Evolutionary conservation across 371 early-diverging fungal genomes (phyloP).

Genomic region (Funneliformis caledonium): DNA sequence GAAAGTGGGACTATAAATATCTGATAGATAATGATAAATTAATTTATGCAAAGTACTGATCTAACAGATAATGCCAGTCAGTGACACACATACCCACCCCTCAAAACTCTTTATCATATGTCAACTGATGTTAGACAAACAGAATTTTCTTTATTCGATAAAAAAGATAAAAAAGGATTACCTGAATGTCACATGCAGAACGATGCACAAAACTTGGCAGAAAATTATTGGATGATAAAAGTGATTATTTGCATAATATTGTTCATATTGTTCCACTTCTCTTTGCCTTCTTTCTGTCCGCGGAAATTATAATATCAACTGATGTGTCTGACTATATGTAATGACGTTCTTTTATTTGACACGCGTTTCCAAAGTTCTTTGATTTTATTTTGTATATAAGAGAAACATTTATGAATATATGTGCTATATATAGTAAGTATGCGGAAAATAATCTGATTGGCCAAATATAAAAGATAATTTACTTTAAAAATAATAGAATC

Average conservation of each 20-base stretch:
- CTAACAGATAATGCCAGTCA: no score
- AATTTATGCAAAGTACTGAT: not conserved
- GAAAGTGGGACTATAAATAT: not conserved
- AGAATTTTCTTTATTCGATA: not conserved
- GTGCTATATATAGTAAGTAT: not conserved
- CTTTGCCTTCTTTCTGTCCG: no score
- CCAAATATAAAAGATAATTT: not conserved
- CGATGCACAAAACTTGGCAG: not conserved
- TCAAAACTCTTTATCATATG: not conserved
- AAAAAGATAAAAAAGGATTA: not conserved
- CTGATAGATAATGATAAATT: not conserved
- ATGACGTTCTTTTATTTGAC: no score
- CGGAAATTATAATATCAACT: no score
- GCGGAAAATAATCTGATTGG: not conserved
- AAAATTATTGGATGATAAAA: not conserved
- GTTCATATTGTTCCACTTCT: not conserved
- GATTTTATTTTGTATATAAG: no score
- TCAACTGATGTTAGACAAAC: not conserved
- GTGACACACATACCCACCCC: no score
- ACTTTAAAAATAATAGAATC: no score
- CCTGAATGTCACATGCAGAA: not conserved
- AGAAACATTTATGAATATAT: no score
- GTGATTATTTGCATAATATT: not conserved
- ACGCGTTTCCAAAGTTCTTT: no score
- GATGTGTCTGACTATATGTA: no score